Conservation (phyloP, 169 alveolate species). For the Babesia ovis region DNA sequence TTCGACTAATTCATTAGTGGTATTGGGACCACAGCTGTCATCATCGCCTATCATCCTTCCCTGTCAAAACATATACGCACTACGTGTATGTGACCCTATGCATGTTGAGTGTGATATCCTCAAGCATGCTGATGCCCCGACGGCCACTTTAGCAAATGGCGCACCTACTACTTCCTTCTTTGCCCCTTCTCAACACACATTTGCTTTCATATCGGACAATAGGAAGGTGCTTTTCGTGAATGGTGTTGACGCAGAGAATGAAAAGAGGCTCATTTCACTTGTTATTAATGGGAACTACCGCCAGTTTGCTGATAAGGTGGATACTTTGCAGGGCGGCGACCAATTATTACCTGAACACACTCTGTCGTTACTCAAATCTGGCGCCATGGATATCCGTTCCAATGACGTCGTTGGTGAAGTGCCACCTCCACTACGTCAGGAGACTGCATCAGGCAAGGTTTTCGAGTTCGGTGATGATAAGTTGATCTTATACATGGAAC, state of each 20-base stretch:
- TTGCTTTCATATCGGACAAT: slow-evolving; percentile 6
- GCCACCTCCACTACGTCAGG: background rate
- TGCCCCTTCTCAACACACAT: slow-evolving; percentile 6
- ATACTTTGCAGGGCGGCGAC: background rate
- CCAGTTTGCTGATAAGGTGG: background rate
- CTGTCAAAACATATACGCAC: slow-evolving; percentile 10
- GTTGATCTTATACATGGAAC: slow-evolving; percentile 13
- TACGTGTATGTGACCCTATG: slow-evolving; percentile 12
- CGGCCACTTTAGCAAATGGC: slow-evolving; percentile 59
- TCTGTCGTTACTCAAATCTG: background rate
- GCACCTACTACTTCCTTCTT: slow-evolving; percentile 22
- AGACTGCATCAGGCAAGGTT: background rate
- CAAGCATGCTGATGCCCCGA: slow-evolving; percentile 29
- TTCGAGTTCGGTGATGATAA: slow-evolving; percentile 34
- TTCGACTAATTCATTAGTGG: slow-evolving; percentile 19
- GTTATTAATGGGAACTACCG: slow-evolving; percentile 10
- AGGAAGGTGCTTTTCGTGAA: slow-evolving; percentile 29
- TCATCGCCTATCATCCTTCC: slow-evolving; percentile 29
- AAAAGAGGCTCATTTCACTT: slow-evolving; percentile 16
- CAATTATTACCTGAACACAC: background rate
- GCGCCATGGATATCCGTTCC: background rate
- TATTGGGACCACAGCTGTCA: slow-evolving; percentile 59
- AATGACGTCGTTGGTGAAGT: background rate
- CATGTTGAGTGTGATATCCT: slow-evolving; percentile 16
- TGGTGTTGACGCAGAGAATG: slow-evolving; percentile 15